Percentiles rank a stretch among this genome's conserved stretches.
Conservation (phyloP, 768 basidiomycete species). For the Leccinum subtestaceum region DNA sequence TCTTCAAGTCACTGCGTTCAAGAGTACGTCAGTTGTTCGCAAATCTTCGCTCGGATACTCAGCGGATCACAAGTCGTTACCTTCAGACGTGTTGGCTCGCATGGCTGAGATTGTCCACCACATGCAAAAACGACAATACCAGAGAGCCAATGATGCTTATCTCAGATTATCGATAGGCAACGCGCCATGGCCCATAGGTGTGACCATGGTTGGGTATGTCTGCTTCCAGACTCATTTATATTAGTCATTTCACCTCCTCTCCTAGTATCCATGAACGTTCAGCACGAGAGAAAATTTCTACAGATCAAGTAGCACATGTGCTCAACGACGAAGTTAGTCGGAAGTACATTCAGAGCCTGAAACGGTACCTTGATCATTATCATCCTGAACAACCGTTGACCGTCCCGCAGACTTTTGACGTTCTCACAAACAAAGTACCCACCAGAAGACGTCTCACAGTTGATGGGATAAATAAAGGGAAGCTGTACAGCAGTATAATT, state of each 20-base stretch:
- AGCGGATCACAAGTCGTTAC: conserved; percentile 55
- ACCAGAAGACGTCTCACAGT: conserved; percentile 84
- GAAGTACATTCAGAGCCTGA: conserved; percentile 97
- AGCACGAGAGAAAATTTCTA: conserved; percentile 96
- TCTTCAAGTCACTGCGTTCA: conserved; percentile 87
- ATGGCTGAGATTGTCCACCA: conserved; percentile 93
- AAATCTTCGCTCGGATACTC: conserved; percentile 5
- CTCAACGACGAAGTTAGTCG: conserved; percentile 98
- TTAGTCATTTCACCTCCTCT: background rate
- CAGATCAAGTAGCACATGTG: conserved; percentile 96
- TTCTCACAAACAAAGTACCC: conserved; percentile 97
- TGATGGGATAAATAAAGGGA: conserved; percentile 67
- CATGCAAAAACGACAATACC: conserved; percentile 96
- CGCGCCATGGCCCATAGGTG: conserved; percentile 99
- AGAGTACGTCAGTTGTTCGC: conserved; percentile 54
- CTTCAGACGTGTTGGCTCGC: conserved; percentile 77
- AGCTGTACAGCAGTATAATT: conserved; percentile 1
- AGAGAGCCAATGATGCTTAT: conserved; percentile 95
- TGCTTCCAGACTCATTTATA: background rate
- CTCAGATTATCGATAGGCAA: conserved; percentile 96
- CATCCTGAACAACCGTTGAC: conserved; percentile 2
- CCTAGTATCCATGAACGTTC: conserved; percentile 93
- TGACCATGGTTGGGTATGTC: conserved; percentile 96
- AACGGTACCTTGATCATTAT: conserved; percentile 56
- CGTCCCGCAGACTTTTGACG: conserved; percentile 69